A percentile compares a stretch with the other conserved stretches of the same genome.
These are phyloP conservation scores for Rhizopogon rudus DNA, from an alignment of 768 basidiomycete species.

Conservation along the genomic window DNA sequence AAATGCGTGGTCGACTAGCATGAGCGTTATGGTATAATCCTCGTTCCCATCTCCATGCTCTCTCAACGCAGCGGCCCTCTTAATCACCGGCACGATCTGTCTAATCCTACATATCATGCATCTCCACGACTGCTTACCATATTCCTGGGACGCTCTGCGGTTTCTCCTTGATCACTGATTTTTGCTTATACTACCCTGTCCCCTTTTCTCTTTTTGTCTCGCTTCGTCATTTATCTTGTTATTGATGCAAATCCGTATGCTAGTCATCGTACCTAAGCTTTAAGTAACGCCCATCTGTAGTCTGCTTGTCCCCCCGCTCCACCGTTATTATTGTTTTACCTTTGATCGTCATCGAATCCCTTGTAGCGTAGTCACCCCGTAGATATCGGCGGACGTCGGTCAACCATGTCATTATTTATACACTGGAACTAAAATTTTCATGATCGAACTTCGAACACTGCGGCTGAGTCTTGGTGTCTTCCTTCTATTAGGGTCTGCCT, in stretches of 20 bases:
- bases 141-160: slow-evolving; percentile 26
- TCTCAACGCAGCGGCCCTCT: slow-evolving; percentile 13
- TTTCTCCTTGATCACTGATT: slow-evolving; percentile 8
- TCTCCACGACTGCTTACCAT: slow-evolving; percentile 16
- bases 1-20: slow-evolving; percentile 24
- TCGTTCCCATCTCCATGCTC: slow-evolving; percentile 4
- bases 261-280: slow-evolving; percentile 4
- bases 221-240: slow-evolving; percentile 5
- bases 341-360: slow-evolving; percentile 11
- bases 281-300: slow-evolving; percentile 1
- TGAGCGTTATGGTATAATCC: slow-evolving; percentile 27
- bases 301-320: background rate
- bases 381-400: slow-evolving; percentile 23
- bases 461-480: background rate
- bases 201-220: background rate
- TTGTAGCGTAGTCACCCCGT: slow-evolving; percentile 25
- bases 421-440: slow-evolving; percentile 14
- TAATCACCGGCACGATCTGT: slow-evolving; percentile 20
- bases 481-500: too few relatives aligned
- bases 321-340: slow-evolving; percentile 2
- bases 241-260: slow-evolving; percentile 5
- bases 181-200: slow-evolving; percentile 5
- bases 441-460: background rate
- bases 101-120: slow-evolving; percentile 16
- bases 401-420: slow-evolving; percentile 19